Conservation (phyloP, 805 yeast genomes). For the Pichia nakasei region DNA sequence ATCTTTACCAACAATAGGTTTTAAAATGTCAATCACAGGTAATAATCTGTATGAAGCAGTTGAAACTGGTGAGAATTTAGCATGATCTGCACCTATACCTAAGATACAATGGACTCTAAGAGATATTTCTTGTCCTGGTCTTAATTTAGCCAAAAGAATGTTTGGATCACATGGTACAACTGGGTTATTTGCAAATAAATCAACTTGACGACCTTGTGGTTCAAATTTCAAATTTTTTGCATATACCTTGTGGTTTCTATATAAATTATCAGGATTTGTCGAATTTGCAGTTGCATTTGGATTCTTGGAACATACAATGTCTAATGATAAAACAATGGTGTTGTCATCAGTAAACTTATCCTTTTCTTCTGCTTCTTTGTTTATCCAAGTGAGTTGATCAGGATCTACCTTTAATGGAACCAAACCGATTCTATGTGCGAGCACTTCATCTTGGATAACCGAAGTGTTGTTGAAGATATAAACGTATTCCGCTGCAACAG, state of each 20-base stretch:
- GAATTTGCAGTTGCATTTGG: constrained; percentile 72
- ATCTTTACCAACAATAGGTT: constrained; percentile 66
- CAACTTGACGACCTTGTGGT: constrained; percentile 84
- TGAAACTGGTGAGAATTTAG: constrained; percentile 94
- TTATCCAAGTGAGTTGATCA: constrained; percentile 79
- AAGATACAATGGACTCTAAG: constrained; percentile 83
- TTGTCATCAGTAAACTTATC: constrained; percentile 77
- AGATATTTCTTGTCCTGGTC: constrained; percentile 96
- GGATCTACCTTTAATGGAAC: constrained; percentile 89
- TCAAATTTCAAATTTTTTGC: constrained; percentile 84
- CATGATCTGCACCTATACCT: constrained; percentile 88
- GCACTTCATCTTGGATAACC: constrained; percentile 93
- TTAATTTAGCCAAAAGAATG: constrained; percentile 79
- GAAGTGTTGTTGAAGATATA: constrained; percentile 91
- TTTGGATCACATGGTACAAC: constrained; percentile 81
- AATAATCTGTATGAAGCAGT: constrained; percentile 92
- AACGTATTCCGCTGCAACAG: constrained; percentile 90
- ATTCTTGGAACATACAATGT: constrained; percentile 76
- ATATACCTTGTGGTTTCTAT: constrained; percentile 78
- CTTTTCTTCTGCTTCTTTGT: constrained; percentile 51
- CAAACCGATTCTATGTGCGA: constrained; percentile 91
- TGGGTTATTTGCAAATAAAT: constrained; percentile 55
- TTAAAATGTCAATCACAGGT: constrained; percentile 72
- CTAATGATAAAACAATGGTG: constrained; percentile 75
- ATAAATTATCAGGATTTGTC: constrained; percentile 75